A percentile compares a stretch with the other conserved stretches of the same genome.
phyloP scores from a whole-genome alignment of 1,139 yeast genomes.

The Protomyces inundatus region DNA sequence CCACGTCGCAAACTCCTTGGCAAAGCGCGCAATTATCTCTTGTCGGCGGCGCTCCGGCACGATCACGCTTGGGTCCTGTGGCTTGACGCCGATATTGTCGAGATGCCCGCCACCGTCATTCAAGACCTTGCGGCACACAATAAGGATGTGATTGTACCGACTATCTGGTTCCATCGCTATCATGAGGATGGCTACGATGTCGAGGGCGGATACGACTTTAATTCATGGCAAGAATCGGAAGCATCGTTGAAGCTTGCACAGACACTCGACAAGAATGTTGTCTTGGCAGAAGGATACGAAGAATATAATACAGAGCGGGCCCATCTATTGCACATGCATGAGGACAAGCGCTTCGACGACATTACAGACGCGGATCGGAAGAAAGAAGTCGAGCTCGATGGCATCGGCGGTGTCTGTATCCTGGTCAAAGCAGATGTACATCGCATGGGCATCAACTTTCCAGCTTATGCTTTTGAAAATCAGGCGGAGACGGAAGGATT shows the following conservation, averaged over 20 bases:
- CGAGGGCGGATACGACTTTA: slow-evolving; percentile 35
- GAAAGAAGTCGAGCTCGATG: slow-evolving; percentile 70
- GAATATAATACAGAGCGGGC: slow-evolving; percentile 87
- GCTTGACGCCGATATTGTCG: slow-evolving; percentile 87
- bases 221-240: slow-evolving; percentile 81
- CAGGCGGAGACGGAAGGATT: slow-evolving; percentile 90
- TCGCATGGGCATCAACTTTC: slow-evolving; percentile 77
- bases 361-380: slow-evolving; percentile 58
- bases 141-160: slow-evolving; percentile 80
- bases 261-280: slow-evolving; percentile 70
- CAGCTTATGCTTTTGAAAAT: slow-evolving; percentile 80
- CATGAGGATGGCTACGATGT: slow-evolving; percentile 59
- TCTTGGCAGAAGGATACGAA: slow-evolving; percentile 85
- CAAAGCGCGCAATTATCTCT: slow-evolving; percentile 81
- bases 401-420: slow-evolving; percentile 87
- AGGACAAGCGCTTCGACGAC: slow-evolving; percentile 21
- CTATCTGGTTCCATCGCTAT: slow-evolving; percentile 81
- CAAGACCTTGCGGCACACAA: slow-evolving; percentile 71
- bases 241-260: slow-evolving; percentile 64
- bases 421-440: slow-evolving; percentile 77
- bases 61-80: slow-evolving; percentile 92
- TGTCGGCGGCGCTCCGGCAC: slow-evolving; percentile 69
- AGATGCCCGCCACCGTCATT: slow-evolving; percentile 72
- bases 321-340: slow-evolving; percentile 31
- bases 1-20: slow-evolving; percentile 85